Evolutionary conservation across 441 rosid species (phyloP).

Genomic region (Corymbia calophylla): DNA sequence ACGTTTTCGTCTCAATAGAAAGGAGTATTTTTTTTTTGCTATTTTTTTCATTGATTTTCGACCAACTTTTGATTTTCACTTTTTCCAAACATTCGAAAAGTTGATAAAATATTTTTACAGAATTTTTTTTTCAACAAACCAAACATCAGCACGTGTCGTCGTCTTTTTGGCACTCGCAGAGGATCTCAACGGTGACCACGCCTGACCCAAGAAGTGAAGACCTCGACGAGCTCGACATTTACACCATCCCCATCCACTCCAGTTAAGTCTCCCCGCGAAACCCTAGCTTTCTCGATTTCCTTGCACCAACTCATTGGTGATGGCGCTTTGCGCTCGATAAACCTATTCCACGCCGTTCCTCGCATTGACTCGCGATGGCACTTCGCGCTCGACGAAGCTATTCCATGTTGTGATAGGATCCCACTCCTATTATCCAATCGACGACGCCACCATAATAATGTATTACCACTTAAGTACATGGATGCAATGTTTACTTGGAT

Average conservation of each 20-base stretch:
- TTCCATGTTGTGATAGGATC: too few relatives aligned
- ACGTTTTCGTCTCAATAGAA: not conserved
- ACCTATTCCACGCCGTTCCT: too few relatives aligned
- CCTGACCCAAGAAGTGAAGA: slow-evolving; percentile 33
- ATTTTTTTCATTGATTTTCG: not conserved
- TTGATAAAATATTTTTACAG: not conserved
- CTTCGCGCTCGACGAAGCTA: too few relatives aligned
- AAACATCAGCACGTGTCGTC: not conserved
- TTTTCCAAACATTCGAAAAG: not conserved
- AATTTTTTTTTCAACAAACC: not conserved
- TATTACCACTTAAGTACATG: too few relatives aligned
- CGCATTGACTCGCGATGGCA: too few relatives aligned
- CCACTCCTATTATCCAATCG: too few relatives aligned
- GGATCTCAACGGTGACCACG: not conserved
- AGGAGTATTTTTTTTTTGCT: not conserved
- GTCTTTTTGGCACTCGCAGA: not conserved
- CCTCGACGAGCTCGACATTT: slow-evolving; percentile 54
- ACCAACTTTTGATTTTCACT: too few relatives aligned
- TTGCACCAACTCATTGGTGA: too few relatives aligned
- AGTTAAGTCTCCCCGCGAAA: slow-evolving; percentile 25
- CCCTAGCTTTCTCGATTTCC: not conserved
- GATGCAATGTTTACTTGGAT: too few relatives aligned
- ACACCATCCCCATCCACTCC: slow-evolving; percentile 80
- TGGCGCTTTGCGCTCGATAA: too few relatives aligned
- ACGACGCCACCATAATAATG: too few relatives aligned